Evolutionary conservation across 331 rosid species (phyloP), one percentile per base, ranked within the genome.

Genomic region (Acacia pycnantha): DNA sequence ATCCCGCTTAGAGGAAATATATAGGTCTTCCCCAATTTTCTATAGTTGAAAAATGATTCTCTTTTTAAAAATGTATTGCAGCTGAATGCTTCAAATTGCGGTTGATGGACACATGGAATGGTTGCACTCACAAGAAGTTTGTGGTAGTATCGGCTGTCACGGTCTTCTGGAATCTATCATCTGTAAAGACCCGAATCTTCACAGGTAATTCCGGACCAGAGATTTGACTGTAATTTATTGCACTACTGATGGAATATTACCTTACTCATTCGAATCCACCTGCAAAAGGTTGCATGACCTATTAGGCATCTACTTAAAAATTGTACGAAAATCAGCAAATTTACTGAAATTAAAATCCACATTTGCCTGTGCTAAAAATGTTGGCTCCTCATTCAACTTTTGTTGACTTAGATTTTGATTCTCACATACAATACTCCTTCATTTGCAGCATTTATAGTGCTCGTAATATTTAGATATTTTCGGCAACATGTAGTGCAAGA

Each of bases 91-190:
- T 85, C 81, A 92, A 74, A 88, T 85, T 84, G 79, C 24, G 92
- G 89, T 37, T 91, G 81, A 26, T 89, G 68, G 94, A 91, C 73
- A 78, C 92, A 79, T 96, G 97, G 98, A 85, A 79, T 77, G 82
- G 90, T 83, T 91, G 97, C 89, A 86, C 95, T 81, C 97, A 91
- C 90, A 96, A 92, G 89, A 94, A 92, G 87, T 82, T 87, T 67
- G 92, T 87, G 44, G 85, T 86, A 53, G 90, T 85, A 73, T 89
- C 90, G 22, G 87, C 76, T 73, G 81, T 87, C 74, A 83, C 89
- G 41, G 88, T 89, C 44, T 93, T 92, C 85, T 96, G 95, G 98
- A 96, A 96, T 84, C 88, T 94, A 48, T 92, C 98, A 19, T 64
- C 93, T 5, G 37, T 86, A 12, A 94, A 89, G 81, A 92, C 95